Evolutionary conservation across 2,329 filamentous ascomycete genomes (phyloP), one percentile per base, ranked within the genome.

Genomic region (Metarhizium album): DNA sequence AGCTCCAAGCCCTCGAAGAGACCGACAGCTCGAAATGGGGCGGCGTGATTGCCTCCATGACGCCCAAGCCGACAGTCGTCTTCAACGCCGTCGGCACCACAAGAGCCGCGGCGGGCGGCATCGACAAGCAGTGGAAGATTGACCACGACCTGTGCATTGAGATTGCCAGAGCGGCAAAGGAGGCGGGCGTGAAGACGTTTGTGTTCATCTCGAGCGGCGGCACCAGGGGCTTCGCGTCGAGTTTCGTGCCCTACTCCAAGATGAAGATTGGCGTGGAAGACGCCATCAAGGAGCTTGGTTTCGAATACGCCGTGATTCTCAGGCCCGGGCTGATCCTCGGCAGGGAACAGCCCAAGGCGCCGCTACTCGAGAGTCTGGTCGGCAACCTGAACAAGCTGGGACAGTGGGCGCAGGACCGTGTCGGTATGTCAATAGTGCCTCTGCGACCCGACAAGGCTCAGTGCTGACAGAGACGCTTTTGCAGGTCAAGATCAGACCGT

Each of bases 211-310:
- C 85, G 0, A 74, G 76, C 22, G 70, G 60, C 1, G 76, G 76
- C 51, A 76, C 70, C 1, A 67, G 73, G 18, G 62, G 70, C 16
- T 29, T 74, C 38, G 31, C 70, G 29, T 47, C 57, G 42, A 46
- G 68, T 67, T 48, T 73, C 71, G n/a, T 79, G 64, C 69, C 73
- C 60, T 69, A 76, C 68, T 55, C 80, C 70, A 56, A 73, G 66
- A 93, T 96, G 87, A 96, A 96, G 74, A 82, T 80, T 27, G 87
- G 94, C 59, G 80, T 95, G 38, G 91, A 97, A 66, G 86, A 94
- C 31, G 74, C 81, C 16, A 77, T 95, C 53, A 79, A 80, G 64
- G 78, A 70, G 42, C 69, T 91, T 4, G 83, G 72, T 4, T 95
- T 95, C 62, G 86, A 90, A 46, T 80, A 86, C 56, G 84, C 83